Evolutionary conservation across 768 basidiomycete species (phyloP), one percentile per base, ranked within the genome.

Genomic region (Lepiota subincarnata): DNA sequence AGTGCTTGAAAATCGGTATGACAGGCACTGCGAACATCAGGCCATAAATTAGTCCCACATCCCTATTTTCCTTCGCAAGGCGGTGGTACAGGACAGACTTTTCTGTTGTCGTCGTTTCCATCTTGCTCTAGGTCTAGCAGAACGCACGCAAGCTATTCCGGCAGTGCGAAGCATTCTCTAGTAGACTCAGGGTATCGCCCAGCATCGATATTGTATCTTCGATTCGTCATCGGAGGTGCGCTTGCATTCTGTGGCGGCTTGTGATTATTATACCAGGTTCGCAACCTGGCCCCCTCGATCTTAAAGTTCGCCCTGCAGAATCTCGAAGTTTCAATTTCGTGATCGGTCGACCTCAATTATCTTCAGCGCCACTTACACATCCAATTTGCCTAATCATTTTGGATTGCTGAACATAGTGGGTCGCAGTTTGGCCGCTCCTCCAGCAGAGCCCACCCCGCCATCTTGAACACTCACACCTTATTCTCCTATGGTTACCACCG

Each of bases 361-460:
- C 1, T 81, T 80, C 58, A 66, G 73, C 53, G 67, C 76, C 49
- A 75, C 80, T 34, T 77, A 81, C 34, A 74, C 79, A 0, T 80
- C 78, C n/a, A 79, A 80, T 53, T 64, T 81, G 24, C 56, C 64
- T 2, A 78, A 81, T 58, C 76, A 77, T 57, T 22, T 75, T 14
- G 79, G 78, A 0, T 60, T 78, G 10, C 53, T 80, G 18, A 81
- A 80, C 48, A 50, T 79, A 36, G 59, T 81, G n/a, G 2, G 47
- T 71, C 28, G 64, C 65, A 3, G 59, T 71, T 0, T 51, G 68
- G 0, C 78, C 77, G 1, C 59, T 81, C 6, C 64, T 79, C 5
- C 64, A 64, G 12, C 45, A 48, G 11, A 55, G 57, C 11, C 60
- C 68, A n/a, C 2, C 63, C 62, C 14, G 61, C 72, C 4, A 63